Evolutionary conservation across 2,329 filamentous ascomycete species (phyloP).

Genomic region (Cercospora nicotianae): DNA sequence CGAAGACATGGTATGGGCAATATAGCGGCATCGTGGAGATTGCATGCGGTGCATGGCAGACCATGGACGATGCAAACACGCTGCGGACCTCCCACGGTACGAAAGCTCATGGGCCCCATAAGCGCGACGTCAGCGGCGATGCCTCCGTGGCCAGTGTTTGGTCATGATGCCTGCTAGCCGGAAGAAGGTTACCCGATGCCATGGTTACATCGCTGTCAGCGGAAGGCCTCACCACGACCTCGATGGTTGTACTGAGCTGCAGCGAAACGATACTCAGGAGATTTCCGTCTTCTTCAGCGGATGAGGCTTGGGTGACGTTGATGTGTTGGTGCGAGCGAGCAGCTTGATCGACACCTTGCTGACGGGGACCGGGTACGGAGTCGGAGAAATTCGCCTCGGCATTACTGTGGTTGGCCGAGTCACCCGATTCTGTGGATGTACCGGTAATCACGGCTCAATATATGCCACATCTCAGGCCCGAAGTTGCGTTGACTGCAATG

Average conservation of each 20-base stretch:
- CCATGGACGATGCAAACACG: not conserved
- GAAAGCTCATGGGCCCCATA: conserved; percentile 8
- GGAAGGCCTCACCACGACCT: not conserved
- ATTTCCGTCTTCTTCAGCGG: not conserved
- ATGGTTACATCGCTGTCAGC: not conserved
- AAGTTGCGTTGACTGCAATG: not conserved
- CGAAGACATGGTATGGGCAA: conserved; percentile 8
- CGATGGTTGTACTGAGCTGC: not conserved
- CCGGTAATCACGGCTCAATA: not conserved
- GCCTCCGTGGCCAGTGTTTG: not conserved
- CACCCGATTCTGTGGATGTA: not conserved
- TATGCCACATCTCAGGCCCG: conserved; percentile 1
- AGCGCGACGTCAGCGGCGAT: conserved; percentile 3
- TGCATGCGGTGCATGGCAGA: conserved; percentile 4
- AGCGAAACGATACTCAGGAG: not conserved
- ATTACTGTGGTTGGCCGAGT: not conserved
- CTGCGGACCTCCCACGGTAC: not conserved
- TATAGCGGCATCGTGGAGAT: conserved; percentile 8
- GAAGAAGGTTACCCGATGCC: not conserved
- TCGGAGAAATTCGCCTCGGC: not conserved
- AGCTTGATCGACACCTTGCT: not conserved
- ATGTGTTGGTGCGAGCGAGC: not conserved
- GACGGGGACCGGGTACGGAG: not conserved
- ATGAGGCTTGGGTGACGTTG: not conserved
- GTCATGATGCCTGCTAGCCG: conserved; percentile 10